phyloP scores from a whole-genome alignment of 2,329 filamentous ascomycete species.

The Fusarium ambrosium region DNA sequence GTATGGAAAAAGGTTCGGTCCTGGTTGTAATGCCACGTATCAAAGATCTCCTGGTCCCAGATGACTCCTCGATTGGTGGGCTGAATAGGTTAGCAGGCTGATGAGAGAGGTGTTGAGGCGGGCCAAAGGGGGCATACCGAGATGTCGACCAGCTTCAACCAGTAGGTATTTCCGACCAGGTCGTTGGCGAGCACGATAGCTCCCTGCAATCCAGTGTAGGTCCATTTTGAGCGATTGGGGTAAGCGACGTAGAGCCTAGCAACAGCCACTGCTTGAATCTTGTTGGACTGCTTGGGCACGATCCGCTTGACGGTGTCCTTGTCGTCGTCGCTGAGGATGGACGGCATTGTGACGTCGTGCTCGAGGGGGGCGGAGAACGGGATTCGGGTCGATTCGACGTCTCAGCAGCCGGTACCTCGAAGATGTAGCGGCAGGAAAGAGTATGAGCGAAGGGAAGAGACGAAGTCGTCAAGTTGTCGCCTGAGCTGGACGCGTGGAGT shows the following conservation, averaged over 20 bases:
- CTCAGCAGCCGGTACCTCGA: slow-evolving; percentile 5
- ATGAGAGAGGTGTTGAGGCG: slow-evolving; percentile 17
- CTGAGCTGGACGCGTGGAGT: slow-evolving; percentile 43
- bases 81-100: slow-evolving; percentile 57
- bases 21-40: slow-evolving; percentile 94
- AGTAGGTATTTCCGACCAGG: slow-evolving; percentile 93
- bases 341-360: slow-evolving; percentile 63
- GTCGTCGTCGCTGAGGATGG: slow-evolving; percentile 88
- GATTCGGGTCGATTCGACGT: slow-evolving; percentile 3
- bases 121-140: slow-evolving; percentile 70
- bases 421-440: slow-evolving; percentile 6
- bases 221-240: slow-evolving; percentile 89
- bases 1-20: slow-evolving; percentile 98
- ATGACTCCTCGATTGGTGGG: slow-evolving; percentile 86
- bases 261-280: slow-evolving; percentile 96
- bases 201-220: slow-evolving; percentile 92
- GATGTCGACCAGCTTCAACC: slow-evolving; percentile 97
- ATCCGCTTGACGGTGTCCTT: slow-evolving; percentile 96
- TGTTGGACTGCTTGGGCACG: slow-evolving; percentile 94
- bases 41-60: slow-evolving; percentile 98
- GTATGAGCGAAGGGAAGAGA: slow-evolving; percentile 25
- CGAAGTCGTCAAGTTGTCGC: slow-evolving; percentile 28
- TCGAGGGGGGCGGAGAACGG: slow-evolving; percentile 1
- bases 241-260: slow-evolving; percentile 94
- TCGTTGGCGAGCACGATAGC: slow-evolving; percentile 94